Percentiles rank a stretch among this genome's conserved stretches.
Evolutionary conservation across 805 yeast species (phyloP).

Genomic region (Zygosaccharomyces rouxii): DNA sequence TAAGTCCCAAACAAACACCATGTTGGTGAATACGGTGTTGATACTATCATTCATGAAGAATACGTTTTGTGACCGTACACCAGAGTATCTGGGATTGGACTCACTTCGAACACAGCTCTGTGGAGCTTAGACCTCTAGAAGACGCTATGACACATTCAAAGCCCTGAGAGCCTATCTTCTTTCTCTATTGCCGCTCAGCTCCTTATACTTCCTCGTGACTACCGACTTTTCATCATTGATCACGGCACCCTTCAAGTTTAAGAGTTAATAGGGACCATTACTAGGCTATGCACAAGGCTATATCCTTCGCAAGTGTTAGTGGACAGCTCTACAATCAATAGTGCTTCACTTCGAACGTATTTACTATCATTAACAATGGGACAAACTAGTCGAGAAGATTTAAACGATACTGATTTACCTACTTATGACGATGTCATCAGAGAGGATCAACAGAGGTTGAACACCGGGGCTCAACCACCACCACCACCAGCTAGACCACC

Average conservation of each 20-base stretch:
- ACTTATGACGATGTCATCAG: constrained; percentile 42
- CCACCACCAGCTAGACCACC: constrained; percentile 17
- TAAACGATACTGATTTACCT: constrained; percentile 36
- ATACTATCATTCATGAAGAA: too few relatives aligned
- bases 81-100: neutral
- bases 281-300: neutral
- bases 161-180: neutral
- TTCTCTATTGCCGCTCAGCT: neutral
- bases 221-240: neutral
- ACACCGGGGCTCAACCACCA: neutral
- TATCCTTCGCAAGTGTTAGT: neutral
- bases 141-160: neutral
- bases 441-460: constrained; percentile 12
- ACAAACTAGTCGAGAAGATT: constrained; percentile 2
- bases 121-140: neutral
- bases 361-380: neutral
- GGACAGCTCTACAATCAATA: neutral
- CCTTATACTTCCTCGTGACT: neutral
- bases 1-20: too few relatives aligned
- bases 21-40: too few relatives aligned
- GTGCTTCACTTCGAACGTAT: neutral
- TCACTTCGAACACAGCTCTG: neutral
- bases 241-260: neutral
- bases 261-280: neutral
- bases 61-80: too few relatives aligned